Evolutionary conservation across 1,284 basidiomycete genomes (phyloP), one percentile per base, ranked within the genome.

Genomic region (Rhodotorula glutinis): DNA sequence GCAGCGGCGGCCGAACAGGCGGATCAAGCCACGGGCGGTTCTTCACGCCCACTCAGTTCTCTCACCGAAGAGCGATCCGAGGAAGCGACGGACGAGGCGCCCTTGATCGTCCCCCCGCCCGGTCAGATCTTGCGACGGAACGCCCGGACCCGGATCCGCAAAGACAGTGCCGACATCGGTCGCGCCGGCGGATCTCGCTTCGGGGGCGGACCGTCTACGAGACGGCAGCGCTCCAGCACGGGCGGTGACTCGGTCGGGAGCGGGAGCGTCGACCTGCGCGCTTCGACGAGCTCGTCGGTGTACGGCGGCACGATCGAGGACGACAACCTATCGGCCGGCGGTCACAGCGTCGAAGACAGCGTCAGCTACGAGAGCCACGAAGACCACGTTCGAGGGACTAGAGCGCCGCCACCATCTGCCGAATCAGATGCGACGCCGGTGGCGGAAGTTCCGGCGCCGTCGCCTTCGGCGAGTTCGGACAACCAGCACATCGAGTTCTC

Each of bases 81-180:
- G 91, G 73, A 90, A 91, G 44, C 17, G 9, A 19, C 43, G 43
- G 88, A 87, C 3, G 92, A 97, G 79, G 84, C 85, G 30, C 94
- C 93, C 33, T 89, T 96, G 74, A 89, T 96, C 66, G 86, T 93
- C 9, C 91, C 90, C 43, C 87, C 88, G 55, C 91, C 91, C 2
- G 90, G 90, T 19, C 88, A 89, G 78, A 92, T 94, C 74, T 83
- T 98, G 19, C 90, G 92, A 40, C 88, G 95, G 54, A 87, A 92
- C 17, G 92, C 92, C 13, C 87, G 94, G 27, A 98, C 95, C 4
- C 94, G 93, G 82, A 96, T 97, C 75, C 87, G 95, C 63, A 98
- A 97, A 80, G 43, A 30, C n/a, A 46, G 46, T n/a, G 44, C 25
- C 43, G 44, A 40, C 25, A 29, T 49, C 38, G 44, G 27, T 21